Evolutionary conservation across 1,284 basidiomycete species (phyloP).

Genomic region (Singerocomus rubriflavus): DNA sequence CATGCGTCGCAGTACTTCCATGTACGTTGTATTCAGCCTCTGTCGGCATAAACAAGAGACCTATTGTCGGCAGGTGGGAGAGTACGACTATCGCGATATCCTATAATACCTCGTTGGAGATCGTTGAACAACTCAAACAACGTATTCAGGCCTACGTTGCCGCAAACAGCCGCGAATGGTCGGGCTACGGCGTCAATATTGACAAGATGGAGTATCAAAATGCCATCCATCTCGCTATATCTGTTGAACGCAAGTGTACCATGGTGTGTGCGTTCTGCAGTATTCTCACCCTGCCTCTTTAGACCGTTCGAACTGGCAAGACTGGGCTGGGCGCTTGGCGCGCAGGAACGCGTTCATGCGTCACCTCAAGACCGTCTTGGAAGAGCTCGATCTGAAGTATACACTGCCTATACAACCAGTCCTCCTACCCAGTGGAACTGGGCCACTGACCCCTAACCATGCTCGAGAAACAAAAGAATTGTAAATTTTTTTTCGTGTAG

Average conservation of each 20-base stretch:
- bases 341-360: slow-evolving; percentile 73
- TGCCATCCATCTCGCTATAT: slow-evolving; percentile 62
- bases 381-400: slow-evolving; percentile 71
- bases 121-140: slow-evolving; percentile 63
- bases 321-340: slow-evolving; percentile 78
- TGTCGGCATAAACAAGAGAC: slow-evolving; percentile 9
- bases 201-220: slow-evolving; percentile 79
- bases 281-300: slow-evolving; percentile 15
- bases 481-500: neutral
- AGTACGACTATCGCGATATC: slow-evolving; percentile 61
- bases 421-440: slow-evolving; percentile 41
- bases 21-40: slow-evolving; percentile 41
- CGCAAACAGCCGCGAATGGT: slow-evolving; percentile 75
- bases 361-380: slow-evolving; percentile 62
- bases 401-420: slow-evolving; percentile 71
- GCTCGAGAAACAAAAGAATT: neutral
- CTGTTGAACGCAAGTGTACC: slow-evolving; percentile 66
- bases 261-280: neutral
- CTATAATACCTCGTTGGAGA: slow-evolving; percentile 65
- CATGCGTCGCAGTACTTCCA: slow-evolving; percentile 69
- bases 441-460: neutral
- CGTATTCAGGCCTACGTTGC: slow-evolving; percentile 60
- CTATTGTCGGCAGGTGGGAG: slow-evolving; percentile 61
- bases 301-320: slow-evolving; percentile 84
- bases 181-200: slow-evolving; percentile 56